These are phyloP conservation scores for Astrothelium macrocarpum DNA, from an alignment of 495 filamentous ascomycete genomes.

Conservation along the genomic window DNA sequence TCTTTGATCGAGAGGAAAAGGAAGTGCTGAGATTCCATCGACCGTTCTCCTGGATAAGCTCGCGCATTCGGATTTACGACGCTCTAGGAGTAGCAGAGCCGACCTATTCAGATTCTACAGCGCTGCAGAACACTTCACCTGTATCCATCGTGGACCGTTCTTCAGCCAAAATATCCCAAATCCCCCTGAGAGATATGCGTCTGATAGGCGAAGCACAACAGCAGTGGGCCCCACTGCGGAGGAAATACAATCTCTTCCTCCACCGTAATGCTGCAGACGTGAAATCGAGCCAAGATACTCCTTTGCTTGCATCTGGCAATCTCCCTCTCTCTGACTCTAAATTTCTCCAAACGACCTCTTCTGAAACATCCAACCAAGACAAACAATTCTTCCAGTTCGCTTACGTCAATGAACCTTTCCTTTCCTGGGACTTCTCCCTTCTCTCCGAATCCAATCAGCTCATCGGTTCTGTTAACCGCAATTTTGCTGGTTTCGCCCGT, in stretches of 20 bases:
- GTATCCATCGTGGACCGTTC: slow-evolving; percentile 36
- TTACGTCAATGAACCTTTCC: slow-evolving; percentile 39
- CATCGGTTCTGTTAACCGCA: slow-evolving; percentile 57
- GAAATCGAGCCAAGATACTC: slow-evolving; percentile 23
- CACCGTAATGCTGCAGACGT: slow-evolving; percentile 29
- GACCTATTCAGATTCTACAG: slow-evolving; percentile 32
- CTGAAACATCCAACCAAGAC: slow-evolving; percentile 21
- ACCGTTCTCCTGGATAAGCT: slow-evolving; percentile 60
- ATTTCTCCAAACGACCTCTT: slow-evolving; percentile 34
- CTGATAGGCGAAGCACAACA: slow-evolving; percentile 60
- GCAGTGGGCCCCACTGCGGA: slow-evolving; percentile 55
- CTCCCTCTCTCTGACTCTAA: slow-evolving; percentile 42
- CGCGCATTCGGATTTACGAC: slow-evolving; percentile 55
- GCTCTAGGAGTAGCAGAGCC: slow-evolving; percentile 28
- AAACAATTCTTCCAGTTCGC: slow-evolving; percentile 52
- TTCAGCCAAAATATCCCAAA: slow-evolving; percentile 42
- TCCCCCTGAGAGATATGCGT: slow-evolving; percentile 48
- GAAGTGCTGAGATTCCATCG: slow-evolving; percentile 61
- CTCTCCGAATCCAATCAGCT: slow-evolving; percentile 20
- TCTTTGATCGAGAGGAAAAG: slow-evolving; percentile 55
- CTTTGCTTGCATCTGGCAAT: slow-evolving; percentile 35
- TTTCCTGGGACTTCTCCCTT: slow-evolving; percentile 36
- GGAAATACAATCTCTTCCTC: slow-evolving; percentile 61
- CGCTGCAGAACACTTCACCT: slow-evolving; percentile 36
- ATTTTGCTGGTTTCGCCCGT: slow-evolving; percentile 58